phyloP scores from a whole-genome alignment of 305 asterid genomes.

The Fraxinus ornus region DNA sequence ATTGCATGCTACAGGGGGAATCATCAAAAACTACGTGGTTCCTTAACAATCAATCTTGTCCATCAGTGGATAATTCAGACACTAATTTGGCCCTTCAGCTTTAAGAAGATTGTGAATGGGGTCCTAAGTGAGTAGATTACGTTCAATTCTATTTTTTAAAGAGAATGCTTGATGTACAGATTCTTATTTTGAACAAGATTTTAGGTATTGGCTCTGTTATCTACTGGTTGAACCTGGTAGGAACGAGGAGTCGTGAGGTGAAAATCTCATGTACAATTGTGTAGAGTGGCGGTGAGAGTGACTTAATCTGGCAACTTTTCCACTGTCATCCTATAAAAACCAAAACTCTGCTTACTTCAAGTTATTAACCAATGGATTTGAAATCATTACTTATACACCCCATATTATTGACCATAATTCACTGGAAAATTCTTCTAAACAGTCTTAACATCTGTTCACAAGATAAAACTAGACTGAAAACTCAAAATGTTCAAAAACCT shows the following conservation, averaged over 20 bases:
- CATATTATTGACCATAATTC: not conserved
- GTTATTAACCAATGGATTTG: not conserved
- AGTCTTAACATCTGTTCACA: not conserved
- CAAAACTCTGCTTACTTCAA: not conserved
- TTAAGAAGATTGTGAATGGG: not conserved
- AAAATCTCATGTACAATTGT: not conserved
- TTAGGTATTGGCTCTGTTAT: not conserved
- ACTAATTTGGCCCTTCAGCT: conserved; percentile 31
- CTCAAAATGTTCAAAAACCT: not conserved
- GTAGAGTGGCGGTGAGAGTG: not conserved
- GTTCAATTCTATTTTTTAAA: not conserved
- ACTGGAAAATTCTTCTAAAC: not conserved
- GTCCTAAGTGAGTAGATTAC: not conserved
- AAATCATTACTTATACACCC: not conserved
- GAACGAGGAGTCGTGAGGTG: not conserved
- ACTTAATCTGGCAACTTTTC: not conserved
- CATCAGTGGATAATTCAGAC: conserved; percentile 14
- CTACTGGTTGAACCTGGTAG: not conserved
- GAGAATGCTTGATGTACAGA: not conserved
- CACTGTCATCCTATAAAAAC: not conserved
- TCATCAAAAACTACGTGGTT: conserved; percentile 2
- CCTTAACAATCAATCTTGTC: conserved; percentile 11
- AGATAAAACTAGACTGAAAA: not conserved
- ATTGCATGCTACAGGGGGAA: not conserved
- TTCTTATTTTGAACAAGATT: not conserved